Percentiles rank a stretch among this genome's conserved stretches.
These are phyloP conservation scores for Didymella arachidicola DNA, from an alignment of 2,329 filamentous ascomycete genomes.

Conservation along the genomic window DNA sequence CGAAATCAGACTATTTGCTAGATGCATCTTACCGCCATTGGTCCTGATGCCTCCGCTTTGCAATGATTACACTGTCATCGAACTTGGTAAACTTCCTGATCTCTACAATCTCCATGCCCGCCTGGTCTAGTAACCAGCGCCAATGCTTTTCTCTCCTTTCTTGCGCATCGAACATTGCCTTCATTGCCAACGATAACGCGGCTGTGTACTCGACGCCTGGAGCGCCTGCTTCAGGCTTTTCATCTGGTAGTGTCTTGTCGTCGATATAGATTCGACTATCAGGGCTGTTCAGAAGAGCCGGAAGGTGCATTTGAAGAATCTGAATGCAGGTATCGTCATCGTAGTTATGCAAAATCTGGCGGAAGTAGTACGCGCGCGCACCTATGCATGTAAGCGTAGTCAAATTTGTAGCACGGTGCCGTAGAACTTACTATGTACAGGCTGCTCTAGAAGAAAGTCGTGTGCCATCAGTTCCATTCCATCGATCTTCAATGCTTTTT, in stretches of 20 bases:
- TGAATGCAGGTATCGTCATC: conserved; percentile 13
- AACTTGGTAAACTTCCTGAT: conserved; percentile 13
- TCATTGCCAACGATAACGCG: conserved; percentile 3
- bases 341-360: conserved; percentile 12
- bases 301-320: conserved; percentile 18
- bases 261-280: conserved; percentile 9
- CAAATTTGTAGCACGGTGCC: background rate
- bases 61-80: conserved; percentile 18
- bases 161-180: conserved; percentile 8
- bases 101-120: conserved; percentile 22
- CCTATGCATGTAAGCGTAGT: background rate
- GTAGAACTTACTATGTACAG: conserved; percentile 4
- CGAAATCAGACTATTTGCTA: background rate
- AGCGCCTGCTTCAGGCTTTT: background rate
- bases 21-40: conserved; percentile 9
- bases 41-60: conserved; percentile 10
- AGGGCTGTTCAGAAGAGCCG: conserved; percentile 1
- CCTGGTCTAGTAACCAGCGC: conserved; percentile 20
- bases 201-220: conserved; percentile 7
- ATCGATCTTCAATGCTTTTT: background rate
- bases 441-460: conserved; percentile 11
- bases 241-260: conserved; percentile 7
- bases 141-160: conserved; percentile 27
- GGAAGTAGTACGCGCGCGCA: conserved; percentile 17
- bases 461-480: conserved; percentile 14